Percentiles rank a stretch among this genome's conserved stretches.
phyloP scores from a whole-genome alignment of 2,329 filamentous ascomycete species.

The Neopestalotiopsis sp. region DNA sequence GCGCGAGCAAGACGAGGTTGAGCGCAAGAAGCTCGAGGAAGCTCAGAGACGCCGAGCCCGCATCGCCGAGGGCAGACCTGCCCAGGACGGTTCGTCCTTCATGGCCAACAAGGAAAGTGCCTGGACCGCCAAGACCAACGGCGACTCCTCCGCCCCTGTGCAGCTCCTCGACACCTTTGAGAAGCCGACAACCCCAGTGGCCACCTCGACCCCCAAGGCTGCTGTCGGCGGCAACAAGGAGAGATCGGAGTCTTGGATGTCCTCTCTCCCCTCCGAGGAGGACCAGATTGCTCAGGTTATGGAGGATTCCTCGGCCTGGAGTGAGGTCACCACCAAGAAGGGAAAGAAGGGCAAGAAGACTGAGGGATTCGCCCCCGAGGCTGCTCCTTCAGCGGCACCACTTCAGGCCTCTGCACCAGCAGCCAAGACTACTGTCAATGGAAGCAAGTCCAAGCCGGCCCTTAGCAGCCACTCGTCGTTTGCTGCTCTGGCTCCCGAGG shows the following conservation, averaged over 20 bases:
- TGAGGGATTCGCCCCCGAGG: constrained; percentile 46
- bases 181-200: constrained; percentile 36
- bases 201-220: constrained; percentile 39
- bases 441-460: constrained; percentile 38
- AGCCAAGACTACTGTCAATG: constrained; percentile 29
- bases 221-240: constrained; percentile 38
- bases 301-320: constrained; percentile 60
- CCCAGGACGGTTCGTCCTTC: constrained; percentile 77
- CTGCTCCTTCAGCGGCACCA: constrained; percentile 36
- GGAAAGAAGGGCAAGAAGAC: constrained; percentile 47
- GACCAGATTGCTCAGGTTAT: constrained; percentile 63
- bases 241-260: constrained; percentile 50
- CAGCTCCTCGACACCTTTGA: constrained; percentile 66
- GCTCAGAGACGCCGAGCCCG: constrained; percentile 83
- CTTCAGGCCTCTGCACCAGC: constrained; percentile 25
- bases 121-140: constrained; percentile 47
- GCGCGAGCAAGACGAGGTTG: constrained; percentile 78
- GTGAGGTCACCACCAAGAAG: constrained; percentile 57
- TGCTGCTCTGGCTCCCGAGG: constrained; percentile 39
- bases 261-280: constrained; percentile 64
- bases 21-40: constrained; percentile 78
- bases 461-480: constrained; percentile 40
- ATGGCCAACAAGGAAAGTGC: constrained; percentile 49
- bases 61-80: constrained; percentile 80
- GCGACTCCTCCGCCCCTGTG: constrained; percentile 36